Evolutionary conservation across 2,329 filamentous ascomycete genomes (phyloP).

Genomic region (Botrytis medusae): DNA sequence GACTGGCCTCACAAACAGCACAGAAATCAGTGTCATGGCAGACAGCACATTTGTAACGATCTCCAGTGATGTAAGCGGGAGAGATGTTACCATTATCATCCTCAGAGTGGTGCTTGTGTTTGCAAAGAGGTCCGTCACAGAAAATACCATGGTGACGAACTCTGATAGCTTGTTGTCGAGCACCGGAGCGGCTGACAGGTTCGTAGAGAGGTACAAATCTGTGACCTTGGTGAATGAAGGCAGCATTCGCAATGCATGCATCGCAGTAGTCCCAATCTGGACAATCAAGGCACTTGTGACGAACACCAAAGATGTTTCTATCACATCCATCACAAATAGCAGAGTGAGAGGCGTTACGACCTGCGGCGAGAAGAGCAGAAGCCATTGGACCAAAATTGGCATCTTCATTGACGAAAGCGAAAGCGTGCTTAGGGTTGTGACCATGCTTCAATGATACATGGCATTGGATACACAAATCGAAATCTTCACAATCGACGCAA

Average conservation of each 20-base stretch:
- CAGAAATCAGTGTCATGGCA: constrained; percentile 96
- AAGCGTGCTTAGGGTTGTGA: constrained; percentile 85
- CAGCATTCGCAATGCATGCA: constrained; percentile 67
- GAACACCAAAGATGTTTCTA: constrained; percentile 78
- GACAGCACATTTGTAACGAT: constrained; percentile 95
- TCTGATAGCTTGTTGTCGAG: constrained; percentile 46
- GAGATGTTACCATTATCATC: constrained; percentile 45
- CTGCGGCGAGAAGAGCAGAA: constrained; percentile 68
- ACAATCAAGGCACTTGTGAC: constrained; percentile 95
- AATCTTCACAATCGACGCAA: constrained; percentile 83
- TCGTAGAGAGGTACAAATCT: constrained; percentile 88
- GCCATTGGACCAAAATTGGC: constrained; percentile 62
- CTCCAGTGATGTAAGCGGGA: constrained; percentile 75
- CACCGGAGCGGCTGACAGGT: constrained; percentile 50
- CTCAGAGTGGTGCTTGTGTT: constrained; percentile 41
- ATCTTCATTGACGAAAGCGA: constrained; percentile 65
- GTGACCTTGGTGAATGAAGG: constrained; percentile 73
- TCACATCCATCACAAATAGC: constrained; percentile 96
- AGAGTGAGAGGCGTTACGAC: constrained; percentile 78
- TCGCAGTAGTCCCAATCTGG: constrained; percentile 97
- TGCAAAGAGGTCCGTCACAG: constrained; percentile 92
- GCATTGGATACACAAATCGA: constrained; percentile 85
- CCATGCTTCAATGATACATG: constrained; percentile 76
- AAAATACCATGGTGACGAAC: constrained; percentile 79
- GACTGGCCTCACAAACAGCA: constrained; percentile 86